These are phyloP conservation scores for Sedum album DNA, from an alignment of 164 flowering plant genomes.

Conservation along the genomic window DNA sequence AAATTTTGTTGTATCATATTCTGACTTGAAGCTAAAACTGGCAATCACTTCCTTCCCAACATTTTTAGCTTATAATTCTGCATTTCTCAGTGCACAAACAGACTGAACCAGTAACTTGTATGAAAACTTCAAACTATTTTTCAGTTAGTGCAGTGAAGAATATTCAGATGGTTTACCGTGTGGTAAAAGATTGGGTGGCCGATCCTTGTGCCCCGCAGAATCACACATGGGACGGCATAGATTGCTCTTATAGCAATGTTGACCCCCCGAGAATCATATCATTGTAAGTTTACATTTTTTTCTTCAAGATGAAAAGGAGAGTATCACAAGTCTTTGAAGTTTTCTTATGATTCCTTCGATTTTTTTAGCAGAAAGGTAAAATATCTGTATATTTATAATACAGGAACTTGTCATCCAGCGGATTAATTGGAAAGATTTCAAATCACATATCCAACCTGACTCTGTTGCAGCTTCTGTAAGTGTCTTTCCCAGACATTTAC, in stretches of 20 bases:
- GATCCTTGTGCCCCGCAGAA: no score
- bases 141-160: constrained; percentile 1
- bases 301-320: no score
- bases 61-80: background rate
- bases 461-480: constrained; percentile 19
- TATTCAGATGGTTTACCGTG: background rate
- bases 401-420: no score
- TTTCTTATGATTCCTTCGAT: background rate
- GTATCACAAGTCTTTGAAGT: no score
- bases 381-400: background rate
- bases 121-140: background rate
- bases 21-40: background rate
- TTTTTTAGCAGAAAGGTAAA: no score
- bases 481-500: background rate
- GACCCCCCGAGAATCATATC: constrained; percentile 15
- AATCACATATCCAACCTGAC: constrained; percentile 16
- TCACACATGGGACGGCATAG: constrained; percentile 19
- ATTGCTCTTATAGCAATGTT: constrained; percentile 15
- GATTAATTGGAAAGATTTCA: constrained; percentile 16
- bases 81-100: background rate
- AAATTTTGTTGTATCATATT: background rate
- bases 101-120: no score
- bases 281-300: constrained; percentile 16
- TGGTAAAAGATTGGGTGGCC: no score
- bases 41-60: background rate